Evolutionary conservation across 805 yeast genomes (phyloP).

Genomic region (Lipomyces oligophaga): DNA sequence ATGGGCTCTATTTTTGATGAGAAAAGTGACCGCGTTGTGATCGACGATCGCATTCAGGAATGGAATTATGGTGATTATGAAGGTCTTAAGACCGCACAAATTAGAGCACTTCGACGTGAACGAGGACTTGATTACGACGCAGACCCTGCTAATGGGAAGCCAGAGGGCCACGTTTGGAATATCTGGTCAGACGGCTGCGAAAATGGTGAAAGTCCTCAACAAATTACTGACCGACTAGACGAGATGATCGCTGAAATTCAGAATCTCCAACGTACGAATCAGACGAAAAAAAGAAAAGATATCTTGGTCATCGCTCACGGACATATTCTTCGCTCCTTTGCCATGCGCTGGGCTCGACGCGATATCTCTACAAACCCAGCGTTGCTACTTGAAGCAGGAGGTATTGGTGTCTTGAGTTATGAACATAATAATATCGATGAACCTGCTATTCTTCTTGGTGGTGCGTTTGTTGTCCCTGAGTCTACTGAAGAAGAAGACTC

Average conservation of each 20-base stretch:
- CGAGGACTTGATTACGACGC: conserved; percentile 51
- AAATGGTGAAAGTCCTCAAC: conserved; percentile 68
- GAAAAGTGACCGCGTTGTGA: conserved; percentile 39
- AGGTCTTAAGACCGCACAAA: conserved; percentile 69
- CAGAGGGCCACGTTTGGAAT: conserved; percentile 51
- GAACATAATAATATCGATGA: conserved; percentile 80
- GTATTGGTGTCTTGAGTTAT: conserved; percentile 86
- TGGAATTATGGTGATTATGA: conserved; percentile 98
- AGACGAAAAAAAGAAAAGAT: conserved; percentile 30
- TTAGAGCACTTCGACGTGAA: conserved; percentile 53
- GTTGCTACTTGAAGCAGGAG: conserved; percentile 89
- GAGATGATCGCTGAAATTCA: conserved; percentile 62
- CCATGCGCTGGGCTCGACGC: conserved; percentile 77
- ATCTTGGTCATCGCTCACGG: conserved; percentile 88
- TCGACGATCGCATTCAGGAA: conserved; percentile 67
- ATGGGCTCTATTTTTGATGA: conserved; percentile 15
- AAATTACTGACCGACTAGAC: conserved; percentile 72
- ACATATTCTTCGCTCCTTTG: conserved; percentile 83
- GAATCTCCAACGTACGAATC: conserved; percentile 56
- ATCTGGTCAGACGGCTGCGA: conserved; percentile 95
- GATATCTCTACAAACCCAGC: conserved; percentile 65
- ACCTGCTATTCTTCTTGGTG: conserved; percentile 81
- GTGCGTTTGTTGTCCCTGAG: conserved; percentile 65
- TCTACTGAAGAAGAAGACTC: conserved; percentile 1
- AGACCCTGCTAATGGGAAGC: conserved; percentile 6